A percentile compares a stretch with the other conserved stretches of the same genome.
These are phyloP conservation scores for Irpex rosettiformis DNA, from an alignment of 1,284 basidiomycete genomes.

Conservation along the genomic window DNA sequence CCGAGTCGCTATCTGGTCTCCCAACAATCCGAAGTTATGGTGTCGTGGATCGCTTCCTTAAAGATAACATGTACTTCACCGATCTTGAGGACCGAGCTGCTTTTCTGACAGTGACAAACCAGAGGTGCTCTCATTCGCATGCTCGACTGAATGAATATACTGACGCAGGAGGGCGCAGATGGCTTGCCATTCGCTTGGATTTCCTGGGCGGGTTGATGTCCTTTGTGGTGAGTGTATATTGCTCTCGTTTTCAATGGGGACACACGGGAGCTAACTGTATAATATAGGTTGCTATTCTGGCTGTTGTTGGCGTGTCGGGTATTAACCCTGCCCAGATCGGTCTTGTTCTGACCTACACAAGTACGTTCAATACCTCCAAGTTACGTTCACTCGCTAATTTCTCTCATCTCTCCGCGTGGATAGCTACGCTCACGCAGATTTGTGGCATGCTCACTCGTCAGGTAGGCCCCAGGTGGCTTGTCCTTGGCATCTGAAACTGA, in stretches of 20 bases:
- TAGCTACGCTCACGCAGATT: constrained; percentile 53
- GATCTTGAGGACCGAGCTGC: constrained; percentile 73
- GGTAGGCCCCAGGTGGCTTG: constrained; percentile 13
- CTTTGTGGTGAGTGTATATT: constrained; percentile 61
- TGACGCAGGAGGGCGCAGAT: constrained; percentile 35
- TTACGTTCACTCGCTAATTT: background rate
- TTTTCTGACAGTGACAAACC: constrained; percentile 59
- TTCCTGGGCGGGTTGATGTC: constrained; percentile 66
- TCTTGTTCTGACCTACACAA: constrained; percentile 70
- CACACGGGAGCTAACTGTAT: too few species aligned
- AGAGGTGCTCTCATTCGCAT: constrained; percentile 34
- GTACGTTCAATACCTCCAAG: constrained; percentile 23
- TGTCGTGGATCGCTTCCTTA: constrained; percentile 59
- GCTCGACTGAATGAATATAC: background rate
- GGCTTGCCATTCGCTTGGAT: constrained; percentile 81
- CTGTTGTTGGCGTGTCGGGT: constrained; percentile 47
- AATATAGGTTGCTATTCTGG: constrained; percentile 54
- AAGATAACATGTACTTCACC: constrained; percentile 67
- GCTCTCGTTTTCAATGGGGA: too few species aligned
- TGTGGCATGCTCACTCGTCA: constrained; percentile 54
- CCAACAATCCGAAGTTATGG: constrained; percentile 76
- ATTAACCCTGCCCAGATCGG: constrained; percentile 69
- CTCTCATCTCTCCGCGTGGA: background rate
- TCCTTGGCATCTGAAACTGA: background rate
- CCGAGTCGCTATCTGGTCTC: constrained; percentile 75